Percentiles rank a stretch among this genome's conserved stretches.
These are phyloP conservation scores for Tuber brumale DNA, from an alignment of 495 filamentous ascomycete genomes.

Conservation along the genomic window DNA sequence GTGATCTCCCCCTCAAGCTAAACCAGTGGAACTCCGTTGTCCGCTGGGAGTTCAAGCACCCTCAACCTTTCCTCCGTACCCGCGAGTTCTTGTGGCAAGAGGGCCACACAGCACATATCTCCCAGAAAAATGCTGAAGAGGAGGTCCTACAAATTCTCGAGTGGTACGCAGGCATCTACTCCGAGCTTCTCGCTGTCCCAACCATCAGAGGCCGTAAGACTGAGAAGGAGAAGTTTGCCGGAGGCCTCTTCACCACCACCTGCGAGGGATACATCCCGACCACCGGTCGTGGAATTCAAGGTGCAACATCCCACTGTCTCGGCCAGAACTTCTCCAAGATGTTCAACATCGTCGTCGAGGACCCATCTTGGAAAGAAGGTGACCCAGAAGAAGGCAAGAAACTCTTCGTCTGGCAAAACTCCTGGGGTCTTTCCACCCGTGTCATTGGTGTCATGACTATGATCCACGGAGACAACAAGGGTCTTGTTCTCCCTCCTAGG, in stretches of 20 bases:
- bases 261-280: slow-evolving; percentile 91
- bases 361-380: slow-evolving; percentile 69
- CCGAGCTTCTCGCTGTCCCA: slow-evolving; percentile 87
- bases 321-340: slow-evolving; percentile 98
- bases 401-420: slow-evolving; percentile 92
- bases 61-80: slow-evolving; percentile 86
- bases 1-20: slow-evolving; percentile 82
- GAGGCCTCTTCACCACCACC: slow-evolving; percentile 90
- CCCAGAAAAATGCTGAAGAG: slow-evolving; percentile 63
- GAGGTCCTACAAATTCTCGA: slow-evolving; percentile 94
- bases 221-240: slow-evolving; percentile 94
- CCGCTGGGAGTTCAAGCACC: slow-evolving; percentile 97
- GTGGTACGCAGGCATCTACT: slow-evolving; percentile 80
- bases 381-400: slow-evolving; percentile 55
- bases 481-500: slow-evolving; percentile 76
- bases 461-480: slow-evolving; percentile 91
- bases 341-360: slow-evolving; percentile 95
- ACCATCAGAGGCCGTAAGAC: slow-evolving; percentile 86
- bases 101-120: slow-evolving; percentile 92
- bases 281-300: slow-evolving; percentile 94
- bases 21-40: slow-evolving; percentile 99
- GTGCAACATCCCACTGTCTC: slow-evolving; percentile 85
- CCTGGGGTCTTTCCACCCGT: slow-evolving; percentile 93
- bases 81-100: slow-evolving; percentile 98
- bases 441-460: slow-evolving; percentile 97